These are phyloP conservation scores for Pleurotus tuoliensis DNA, from an alignment of 768 basidiomycete genomes.

Conservation along the genomic window DNA sequence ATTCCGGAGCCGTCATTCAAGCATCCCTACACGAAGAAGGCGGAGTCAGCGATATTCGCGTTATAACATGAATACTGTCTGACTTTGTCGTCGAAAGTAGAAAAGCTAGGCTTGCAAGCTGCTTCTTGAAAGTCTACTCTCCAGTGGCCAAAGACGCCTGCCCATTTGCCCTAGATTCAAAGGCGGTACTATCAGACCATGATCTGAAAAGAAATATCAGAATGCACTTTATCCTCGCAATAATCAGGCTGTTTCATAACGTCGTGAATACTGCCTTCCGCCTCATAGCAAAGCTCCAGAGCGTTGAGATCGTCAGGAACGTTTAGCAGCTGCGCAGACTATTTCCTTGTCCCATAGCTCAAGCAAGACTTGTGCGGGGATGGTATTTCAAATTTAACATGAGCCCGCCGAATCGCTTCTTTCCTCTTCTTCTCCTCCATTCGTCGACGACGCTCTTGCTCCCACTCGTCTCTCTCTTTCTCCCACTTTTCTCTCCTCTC, in stretches of 20 bases:
- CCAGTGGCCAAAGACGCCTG: background rate
- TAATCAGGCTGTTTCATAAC: background rate
- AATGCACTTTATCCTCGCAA: background rate
- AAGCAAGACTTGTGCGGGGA: background rate
- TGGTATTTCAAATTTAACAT: background rate
- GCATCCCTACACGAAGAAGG: background rate
- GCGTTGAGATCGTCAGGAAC: background rate
- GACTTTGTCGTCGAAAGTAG: background rate
- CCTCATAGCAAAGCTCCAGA: background rate
- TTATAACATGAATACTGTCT: background rate
- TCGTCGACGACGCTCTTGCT: background rate
- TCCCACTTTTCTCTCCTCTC: background rate
- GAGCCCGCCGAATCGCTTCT: background rate
- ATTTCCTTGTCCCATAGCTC: slow-evolving; percentile 1
- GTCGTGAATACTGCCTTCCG: background rate
- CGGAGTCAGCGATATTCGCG: background rate
- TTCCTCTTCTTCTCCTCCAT: background rate
- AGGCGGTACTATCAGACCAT: too few relatives aligned
- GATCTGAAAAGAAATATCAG: background rate
- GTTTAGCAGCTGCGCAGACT: background rate
- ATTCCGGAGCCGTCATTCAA: background rate
- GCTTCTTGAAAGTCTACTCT: background rate
- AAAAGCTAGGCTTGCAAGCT: background rate
- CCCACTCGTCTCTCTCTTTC: background rate
- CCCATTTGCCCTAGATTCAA: background rate